phyloP scores from a whole-genome alignment of 352 stramenopile genomes.

The Pythium rishiriense region DNA sequence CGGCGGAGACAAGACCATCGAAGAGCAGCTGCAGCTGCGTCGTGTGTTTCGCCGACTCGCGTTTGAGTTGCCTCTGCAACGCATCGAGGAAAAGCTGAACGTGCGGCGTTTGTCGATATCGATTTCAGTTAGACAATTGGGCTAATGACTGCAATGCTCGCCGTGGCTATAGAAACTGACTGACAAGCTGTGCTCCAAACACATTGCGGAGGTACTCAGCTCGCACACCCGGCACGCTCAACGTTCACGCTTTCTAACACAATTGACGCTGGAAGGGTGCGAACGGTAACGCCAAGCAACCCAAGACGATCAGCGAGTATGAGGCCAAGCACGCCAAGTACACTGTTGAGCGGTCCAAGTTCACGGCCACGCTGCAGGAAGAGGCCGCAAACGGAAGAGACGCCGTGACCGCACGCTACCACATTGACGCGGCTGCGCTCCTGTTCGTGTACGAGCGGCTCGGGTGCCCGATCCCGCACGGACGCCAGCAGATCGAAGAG shows the following conservation, averaged over 20 bases:
- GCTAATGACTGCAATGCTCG: not conserved
- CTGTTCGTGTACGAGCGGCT: conserved; percentile 59
- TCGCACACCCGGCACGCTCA: too few relatives aligned
- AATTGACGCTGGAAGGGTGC: not conserved
- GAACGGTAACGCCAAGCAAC: not conserved
- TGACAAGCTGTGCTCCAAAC: conserved; percentile 39
- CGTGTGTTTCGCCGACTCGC: conserved; percentile 69
- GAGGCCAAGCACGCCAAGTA: conserved; percentile 43
- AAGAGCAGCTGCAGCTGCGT: conserved; percentile 76
- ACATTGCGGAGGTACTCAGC: conserved; percentile 17
- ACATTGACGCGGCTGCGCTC: conserved; percentile 52
- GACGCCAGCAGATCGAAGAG: conserved; percentile 56
- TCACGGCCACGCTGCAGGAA: conserved; percentile 50
- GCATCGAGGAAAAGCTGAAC: conserved; percentile 64
- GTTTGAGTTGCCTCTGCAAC: conserved; percentile 62
- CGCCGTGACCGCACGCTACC: conserved; percentile 47
- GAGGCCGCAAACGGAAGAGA: conserved; percentile 58
- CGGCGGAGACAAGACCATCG: conserved; percentile 45
- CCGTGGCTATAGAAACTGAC: conserved; percentile 36
- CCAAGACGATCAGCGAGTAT: conserved; percentile 35
- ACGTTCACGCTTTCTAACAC: too few relatives aligned
- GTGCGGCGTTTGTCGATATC: conserved; percentile 23
- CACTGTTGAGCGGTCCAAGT: conserved; percentile 44
- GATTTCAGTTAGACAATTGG: not conserved
- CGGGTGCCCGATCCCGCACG: conserved; percentile 38